Evolutionary conservation across 1,139 yeast species (phyloP).

Genomic region (Kodamaea alishanica): DNA sequence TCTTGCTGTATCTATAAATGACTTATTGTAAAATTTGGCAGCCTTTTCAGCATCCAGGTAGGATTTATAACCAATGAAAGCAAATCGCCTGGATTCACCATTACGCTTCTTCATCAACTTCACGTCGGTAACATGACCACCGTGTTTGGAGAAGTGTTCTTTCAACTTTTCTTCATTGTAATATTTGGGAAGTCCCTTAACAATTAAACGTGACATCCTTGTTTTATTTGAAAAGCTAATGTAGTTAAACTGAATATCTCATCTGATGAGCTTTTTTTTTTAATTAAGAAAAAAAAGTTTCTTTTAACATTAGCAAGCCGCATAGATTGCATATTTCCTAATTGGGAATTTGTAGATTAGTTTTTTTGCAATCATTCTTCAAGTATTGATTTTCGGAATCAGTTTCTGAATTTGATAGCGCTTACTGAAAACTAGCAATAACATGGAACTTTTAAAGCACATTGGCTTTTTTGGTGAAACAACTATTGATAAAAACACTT

Average conservation of each 20-base stretch:
- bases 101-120: conserved; percentile 73
- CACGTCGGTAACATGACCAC: conserved; percentile 73
- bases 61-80: conserved; percentile 81
- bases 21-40: conserved; percentile 66
- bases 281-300: no score
- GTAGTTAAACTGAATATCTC: no score
- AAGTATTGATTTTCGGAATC: no score
- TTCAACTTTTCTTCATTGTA: conserved; percentile 71
- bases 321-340: no score
- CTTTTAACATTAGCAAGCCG: no score
- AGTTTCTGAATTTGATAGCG: no score
- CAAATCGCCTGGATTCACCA: conserved; percentile 91
- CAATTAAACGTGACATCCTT: conserved; percentile 84
- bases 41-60: conserved; percentile 75
- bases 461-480: conserved; percentile 13
- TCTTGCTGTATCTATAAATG: conserved; percentile 80
- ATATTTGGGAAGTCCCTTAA: conserved; percentile 86
- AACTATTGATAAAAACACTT: neutral
- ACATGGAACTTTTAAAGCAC: conserved; percentile 24
- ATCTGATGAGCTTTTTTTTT: no score
- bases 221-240: neutral
- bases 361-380: conserved; percentile 2
- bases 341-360: no score
- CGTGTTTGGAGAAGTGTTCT: conserved; percentile 62
- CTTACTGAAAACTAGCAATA: neutral